phyloP scores from a whole-genome alignment of 805 yeast species.

The Yarrowia divulgata region DNA sequence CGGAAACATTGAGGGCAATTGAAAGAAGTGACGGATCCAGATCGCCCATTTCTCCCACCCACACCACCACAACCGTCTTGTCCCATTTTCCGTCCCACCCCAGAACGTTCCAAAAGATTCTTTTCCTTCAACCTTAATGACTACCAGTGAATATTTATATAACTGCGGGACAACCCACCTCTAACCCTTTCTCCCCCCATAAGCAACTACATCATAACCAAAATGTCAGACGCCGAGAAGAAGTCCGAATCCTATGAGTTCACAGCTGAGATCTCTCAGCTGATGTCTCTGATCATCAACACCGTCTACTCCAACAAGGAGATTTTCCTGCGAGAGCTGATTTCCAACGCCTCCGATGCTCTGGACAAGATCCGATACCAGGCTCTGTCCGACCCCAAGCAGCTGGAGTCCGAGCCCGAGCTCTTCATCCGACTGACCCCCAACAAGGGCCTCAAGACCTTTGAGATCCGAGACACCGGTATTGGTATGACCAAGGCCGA shows the following conservation, averaged over 20 bases:
- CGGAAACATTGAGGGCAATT: neutral
- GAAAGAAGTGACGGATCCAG: neutral
- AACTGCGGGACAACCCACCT: neutral
- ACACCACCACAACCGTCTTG: neutral
- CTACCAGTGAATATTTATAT: conserved; percentile 4
- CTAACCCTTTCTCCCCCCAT: neutral
- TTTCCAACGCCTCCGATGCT: conserved; percentile 99
- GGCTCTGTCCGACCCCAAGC: conserved; percentile 89
- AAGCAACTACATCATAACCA: conserved; percentile 3
- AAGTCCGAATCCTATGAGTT: conserved; percentile 65
- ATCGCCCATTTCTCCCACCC: neutral
- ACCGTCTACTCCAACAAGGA: conserved; percentile 99
- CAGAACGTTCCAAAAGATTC: conserved; percentile 34
- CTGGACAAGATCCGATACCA: conserved; percentile 98
- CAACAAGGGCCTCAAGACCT: conserved; percentile 88
- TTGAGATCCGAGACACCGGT: conserved; percentile 99
- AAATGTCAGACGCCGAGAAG: conserved; percentile 17
- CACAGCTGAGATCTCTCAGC: conserved; percentile 99
- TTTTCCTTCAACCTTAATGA: conserved; percentile 16
- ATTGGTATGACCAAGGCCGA: conserved; percentile 99
- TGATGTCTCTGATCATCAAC: conserved; percentile 99
- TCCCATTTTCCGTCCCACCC: neutral
- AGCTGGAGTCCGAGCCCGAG: conserved; percentile 94
- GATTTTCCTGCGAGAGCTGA: conserved; percentile 97
- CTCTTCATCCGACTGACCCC: conserved; percentile 98